These are phyloP conservation scores for Pontederia paniculata DNA, from an alignment of 176 grass and related monocot species.

Conservation along the genomic window DNA sequence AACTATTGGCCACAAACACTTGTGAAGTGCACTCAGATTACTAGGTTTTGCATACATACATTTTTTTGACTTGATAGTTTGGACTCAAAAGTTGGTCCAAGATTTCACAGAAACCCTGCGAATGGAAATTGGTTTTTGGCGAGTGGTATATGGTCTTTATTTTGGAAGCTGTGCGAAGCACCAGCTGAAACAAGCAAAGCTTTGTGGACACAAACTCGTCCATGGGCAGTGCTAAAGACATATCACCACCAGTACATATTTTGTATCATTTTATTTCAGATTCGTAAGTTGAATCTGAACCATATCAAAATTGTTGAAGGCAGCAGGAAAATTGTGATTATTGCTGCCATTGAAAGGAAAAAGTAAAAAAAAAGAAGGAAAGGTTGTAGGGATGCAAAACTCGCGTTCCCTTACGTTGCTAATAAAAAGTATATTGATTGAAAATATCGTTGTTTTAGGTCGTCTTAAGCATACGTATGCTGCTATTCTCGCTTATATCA, in stretches of 20 bases:
- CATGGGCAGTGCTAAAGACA: not conserved
- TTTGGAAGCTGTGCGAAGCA: constrained; percentile 45
- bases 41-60: too few relatives aligned
- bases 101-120: not conserved
- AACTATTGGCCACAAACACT: constrained; percentile 1
- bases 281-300: constrained; percentile 21
- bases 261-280: constrained; percentile 17
- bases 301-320: constrained; percentile 4
- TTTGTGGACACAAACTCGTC: not conserved
- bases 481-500: too few relatives aligned
- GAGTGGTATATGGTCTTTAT: constrained; percentile 9
- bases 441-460: not conserved
- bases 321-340: constrained; percentile 7
- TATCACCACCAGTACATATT: constrained; percentile 14
- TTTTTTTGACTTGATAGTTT: not conserved
- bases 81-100: constrained; percentile 9
- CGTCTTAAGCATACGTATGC: too few relatives aligned
- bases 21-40: not conserved
- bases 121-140: constrained; percentile 11
- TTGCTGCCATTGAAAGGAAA: not conserved
- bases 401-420: not conserved
- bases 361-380: not conserved
- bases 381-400: not conserved
- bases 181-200: constrained; percentile 21
- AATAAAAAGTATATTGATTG: constrained; percentile 2